phyloP scores from a whole-genome alignment of 768 basidiomycete genomes.

The Leucosporidium creatinivorum region DNA sequence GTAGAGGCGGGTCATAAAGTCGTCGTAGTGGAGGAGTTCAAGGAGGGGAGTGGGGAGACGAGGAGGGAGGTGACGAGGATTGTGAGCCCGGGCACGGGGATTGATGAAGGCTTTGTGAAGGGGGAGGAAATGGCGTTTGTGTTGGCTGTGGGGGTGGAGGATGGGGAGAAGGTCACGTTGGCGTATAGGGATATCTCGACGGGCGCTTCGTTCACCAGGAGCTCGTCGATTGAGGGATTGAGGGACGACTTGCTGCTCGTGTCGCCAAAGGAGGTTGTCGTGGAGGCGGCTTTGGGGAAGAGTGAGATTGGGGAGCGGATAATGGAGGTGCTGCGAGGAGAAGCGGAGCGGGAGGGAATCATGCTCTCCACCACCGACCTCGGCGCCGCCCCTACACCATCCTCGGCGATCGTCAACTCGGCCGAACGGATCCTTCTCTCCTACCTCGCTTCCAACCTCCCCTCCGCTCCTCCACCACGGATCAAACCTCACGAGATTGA shows the following conservation, averaged over 20 bases:
- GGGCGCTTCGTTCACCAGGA: slow-evolving; percentile 80
- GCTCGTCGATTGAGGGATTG: slow-evolving; percentile 51
- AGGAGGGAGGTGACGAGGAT: slow-evolving; percentile 1
- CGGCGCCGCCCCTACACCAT: not conserved
- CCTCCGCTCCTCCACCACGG: slow-evolving; percentile 7
- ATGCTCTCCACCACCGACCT: slow-evolving; percentile 7
- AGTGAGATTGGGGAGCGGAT: too few species aligned
- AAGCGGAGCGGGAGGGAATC: slow-evolving; percentile 15
- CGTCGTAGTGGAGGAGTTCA: slow-evolving; percentile 90
- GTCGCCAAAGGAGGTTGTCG: slow-evolving; percentile 69
- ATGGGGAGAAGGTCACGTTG: slow-evolving; percentile 48
- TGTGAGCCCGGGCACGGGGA: slow-evolving; percentile 47
- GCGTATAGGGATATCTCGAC: slow-evolving; percentile 96
- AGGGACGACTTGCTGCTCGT: slow-evolving; percentile 78
- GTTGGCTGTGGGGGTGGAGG: slow-evolving; percentile 18
- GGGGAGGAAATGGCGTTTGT: slow-evolving; percentile 31
- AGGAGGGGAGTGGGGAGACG: slow-evolving; percentile 41
- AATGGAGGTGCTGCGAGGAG: slow-evolving; percentile 7
- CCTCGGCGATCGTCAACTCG: not conserved
- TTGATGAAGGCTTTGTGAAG: slow-evolving; percentile 36
- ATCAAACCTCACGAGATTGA: slow-evolving; percentile 52
- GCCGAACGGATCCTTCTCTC: slow-evolving; percentile 16
- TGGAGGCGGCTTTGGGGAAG: slow-evolving; percentile 1
- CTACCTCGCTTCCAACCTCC: slow-evolving; percentile 22
- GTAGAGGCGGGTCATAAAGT: slow-evolving; percentile 79